Evolutionary conservation across 2,329 filamentous ascomycete genomes (phyloP).

Genomic region (Aureobasidium subglaciale): DNA sequence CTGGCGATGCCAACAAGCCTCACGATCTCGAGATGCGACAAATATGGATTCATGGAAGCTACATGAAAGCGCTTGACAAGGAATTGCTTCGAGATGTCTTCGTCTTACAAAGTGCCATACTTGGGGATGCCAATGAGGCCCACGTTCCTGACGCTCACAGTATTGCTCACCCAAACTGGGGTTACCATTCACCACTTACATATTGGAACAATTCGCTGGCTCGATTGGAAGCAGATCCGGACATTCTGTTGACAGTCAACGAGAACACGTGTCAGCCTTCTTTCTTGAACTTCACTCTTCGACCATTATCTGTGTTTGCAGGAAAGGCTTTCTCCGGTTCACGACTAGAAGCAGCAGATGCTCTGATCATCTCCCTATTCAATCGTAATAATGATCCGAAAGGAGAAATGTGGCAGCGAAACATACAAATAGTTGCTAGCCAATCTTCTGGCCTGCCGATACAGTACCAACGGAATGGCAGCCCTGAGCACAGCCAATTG

Average conservation of each 20-base stretch:
- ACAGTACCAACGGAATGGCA: slow-evolving; percentile 8
- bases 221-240: slow-evolving; percentile 52
- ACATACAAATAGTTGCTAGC: slow-evolving; percentile 31
- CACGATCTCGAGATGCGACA: slow-evolving; percentile 76
- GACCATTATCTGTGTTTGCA: slow-evolving; percentile 73
- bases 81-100: slow-evolving; percentile 60
- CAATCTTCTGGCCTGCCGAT: slow-evolving; percentile 13
- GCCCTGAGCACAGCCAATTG: slow-evolving; percentile 44
- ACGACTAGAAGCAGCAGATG: slow-evolving; percentile 63
- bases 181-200: slow-evolving; percentile 74
- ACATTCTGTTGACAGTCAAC: slow-evolving; percentile 66
- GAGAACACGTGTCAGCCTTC: slow-evolving; percentile 54
- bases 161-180: slow-evolving; percentile 43
- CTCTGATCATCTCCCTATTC: slow-evolving; percentile 69
- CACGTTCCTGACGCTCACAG: background rate
- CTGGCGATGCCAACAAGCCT: slow-evolving; percentile 39
- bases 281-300: slow-evolving; percentile 64
- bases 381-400: slow-evolving; percentile 60
- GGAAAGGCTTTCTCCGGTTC: slow-evolving; percentile 69
- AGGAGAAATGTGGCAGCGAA: slow-evolving; percentile 58
- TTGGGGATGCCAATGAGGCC: slow-evolving; percentile 41
- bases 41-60: slow-evolving; percentile 73
- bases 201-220: slow-evolving; percentile 66
- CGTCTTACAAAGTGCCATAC: slow-evolving; percentile 61
- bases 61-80: slow-evolving; percentile 66